phyloP scores from a whole-genome alignment of 495 filamentous ascomycete species.

The Hypoxylon rickii region DNA sequence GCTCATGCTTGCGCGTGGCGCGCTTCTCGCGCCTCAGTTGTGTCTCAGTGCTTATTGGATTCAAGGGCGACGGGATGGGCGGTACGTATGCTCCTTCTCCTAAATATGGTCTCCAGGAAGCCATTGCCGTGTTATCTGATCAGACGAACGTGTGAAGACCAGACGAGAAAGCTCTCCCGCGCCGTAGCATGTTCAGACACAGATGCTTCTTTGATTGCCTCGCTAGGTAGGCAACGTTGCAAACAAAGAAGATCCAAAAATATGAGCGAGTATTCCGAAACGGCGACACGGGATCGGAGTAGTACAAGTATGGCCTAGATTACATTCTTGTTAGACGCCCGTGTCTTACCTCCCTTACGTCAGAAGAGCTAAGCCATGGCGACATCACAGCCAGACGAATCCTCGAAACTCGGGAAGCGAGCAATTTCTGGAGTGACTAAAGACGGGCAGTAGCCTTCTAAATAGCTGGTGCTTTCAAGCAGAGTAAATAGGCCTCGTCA shows the following conservation, averaged over 20 bases:
- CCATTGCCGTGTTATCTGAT: slow-evolving; percentile 8
- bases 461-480: not conserved
- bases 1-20: slow-evolving; percentile 16
- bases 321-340: slow-evolving; percentile 8
- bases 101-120: slow-evolving; percentile 9
- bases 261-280: not conserved
- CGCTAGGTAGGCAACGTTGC: no score
- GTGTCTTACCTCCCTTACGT: slow-evolving; percentile 21
- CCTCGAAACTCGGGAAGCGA: not conserved
- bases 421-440: not conserved
- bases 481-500: not conserved
- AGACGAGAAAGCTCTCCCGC: not conserved
- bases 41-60: slow-evolving; percentile 16
- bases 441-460: not conserved
- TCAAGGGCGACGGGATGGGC: slow-evolving; percentile 21
- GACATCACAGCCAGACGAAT: not conserved
- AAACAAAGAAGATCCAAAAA: slow-evolving; percentile 6
- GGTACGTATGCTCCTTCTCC: slow-evolving; percentile 17
- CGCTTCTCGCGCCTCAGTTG: slow-evolving; percentile 7
- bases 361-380: not conserved
- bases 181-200: not conserved
- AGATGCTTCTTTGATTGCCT: not conserved
- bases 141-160: not conserved
- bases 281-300: not conserved
- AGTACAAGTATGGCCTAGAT: slow-evolving; percentile 1